These are phyloP conservation scores for Russula vinacea DNA, from an alignment of 768 basidiomycete species.

Conservation along the genomic window DNA sequence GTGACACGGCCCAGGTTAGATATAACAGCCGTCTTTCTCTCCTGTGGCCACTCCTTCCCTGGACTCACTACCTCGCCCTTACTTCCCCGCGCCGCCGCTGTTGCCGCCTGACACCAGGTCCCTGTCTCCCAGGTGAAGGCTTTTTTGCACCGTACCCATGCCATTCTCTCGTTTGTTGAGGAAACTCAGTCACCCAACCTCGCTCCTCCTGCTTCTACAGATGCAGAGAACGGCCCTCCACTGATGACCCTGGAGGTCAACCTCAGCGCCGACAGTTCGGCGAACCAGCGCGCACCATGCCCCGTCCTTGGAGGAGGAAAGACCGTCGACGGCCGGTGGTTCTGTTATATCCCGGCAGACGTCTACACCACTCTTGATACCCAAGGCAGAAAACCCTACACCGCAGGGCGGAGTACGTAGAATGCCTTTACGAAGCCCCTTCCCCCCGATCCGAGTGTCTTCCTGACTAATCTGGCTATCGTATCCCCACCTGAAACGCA, in stretches of 20 bases:
- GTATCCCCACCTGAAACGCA: background rate
- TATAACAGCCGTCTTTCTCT: background rate
- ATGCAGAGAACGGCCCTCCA: background rate
- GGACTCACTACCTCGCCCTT: background rate
- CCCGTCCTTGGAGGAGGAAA: constrained; percentile 17
- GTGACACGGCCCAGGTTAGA: too few relatives aligned
- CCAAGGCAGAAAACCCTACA: background rate
- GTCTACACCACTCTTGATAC: too few relatives aligned
- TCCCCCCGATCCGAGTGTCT: background rate
- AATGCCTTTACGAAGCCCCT: background rate
- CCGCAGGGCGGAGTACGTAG: background rate
- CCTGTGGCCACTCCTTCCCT: background rate
- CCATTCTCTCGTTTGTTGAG: constrained; percentile 8
- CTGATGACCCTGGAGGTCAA: background rate
- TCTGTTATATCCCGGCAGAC: background rate
- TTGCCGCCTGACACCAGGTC: background rate
- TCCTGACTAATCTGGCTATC: background rate
- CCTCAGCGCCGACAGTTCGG: background rate
- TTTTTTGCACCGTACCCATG: background rate
- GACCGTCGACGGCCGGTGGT: background rate
- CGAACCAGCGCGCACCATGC: background rate
- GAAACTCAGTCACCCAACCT: constrained; percentile 9
- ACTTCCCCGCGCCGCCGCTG: background rate
- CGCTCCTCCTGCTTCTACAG: too few relatives aligned
- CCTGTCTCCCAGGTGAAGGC: background rate